A percentile compares a stretch with the other conserved stretches of the same genome.
phyloP scores from a whole-genome alignment of 208 protist species.

The Novymonas esmeraldas region DNA sequence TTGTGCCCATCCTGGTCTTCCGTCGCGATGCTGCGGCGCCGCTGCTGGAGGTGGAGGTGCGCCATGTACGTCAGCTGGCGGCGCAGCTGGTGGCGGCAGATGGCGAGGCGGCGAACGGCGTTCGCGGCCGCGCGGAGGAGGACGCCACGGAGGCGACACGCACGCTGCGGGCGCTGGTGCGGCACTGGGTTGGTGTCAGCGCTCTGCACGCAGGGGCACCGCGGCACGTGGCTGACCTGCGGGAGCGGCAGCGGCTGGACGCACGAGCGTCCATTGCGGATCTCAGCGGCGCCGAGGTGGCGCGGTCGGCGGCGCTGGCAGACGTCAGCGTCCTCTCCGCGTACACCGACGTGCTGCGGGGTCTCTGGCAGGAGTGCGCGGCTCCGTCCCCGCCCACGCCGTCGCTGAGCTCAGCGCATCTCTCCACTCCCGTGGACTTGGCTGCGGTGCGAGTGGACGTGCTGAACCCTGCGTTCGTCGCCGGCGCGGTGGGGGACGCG shows the following conservation, averaged over 20 bases:
- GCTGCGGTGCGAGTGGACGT: conserved; percentile 2
- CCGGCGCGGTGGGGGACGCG: conserved; percentile 2
- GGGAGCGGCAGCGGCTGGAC: background rate
- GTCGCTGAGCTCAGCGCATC: background rate
- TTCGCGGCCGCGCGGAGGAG: background rate
- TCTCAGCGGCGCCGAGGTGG: background rate
- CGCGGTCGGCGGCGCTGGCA: conserved; percentile 11
- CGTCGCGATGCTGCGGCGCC: conserved; percentile 13
- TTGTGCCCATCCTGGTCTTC: conserved; percentile 22
- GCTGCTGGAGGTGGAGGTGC: conserved; percentile 30
- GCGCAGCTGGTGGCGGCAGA: conserved; percentile 11
- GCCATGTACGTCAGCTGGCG: conserved; percentile 7
- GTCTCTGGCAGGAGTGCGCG: conserved; percentile 7
- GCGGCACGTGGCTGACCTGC: conserved; percentile 1
- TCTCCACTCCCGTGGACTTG: background rate
- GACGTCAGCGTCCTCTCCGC: conserved; percentile 17
- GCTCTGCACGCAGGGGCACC: conserved; percentile 8
- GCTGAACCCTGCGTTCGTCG: conserved; percentile 2
- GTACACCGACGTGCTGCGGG: conserved; percentile 16
- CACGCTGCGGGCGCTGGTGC: background rate
- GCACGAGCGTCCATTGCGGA: background rate
- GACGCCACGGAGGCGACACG: background rate
- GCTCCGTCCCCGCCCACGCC: background rate
- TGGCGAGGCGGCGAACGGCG: background rate
- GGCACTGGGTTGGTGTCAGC: conserved; percentile 21